Base-by-base conservation (phyloP, 345 rosid species). In the Acer yangbiense region DNA sequence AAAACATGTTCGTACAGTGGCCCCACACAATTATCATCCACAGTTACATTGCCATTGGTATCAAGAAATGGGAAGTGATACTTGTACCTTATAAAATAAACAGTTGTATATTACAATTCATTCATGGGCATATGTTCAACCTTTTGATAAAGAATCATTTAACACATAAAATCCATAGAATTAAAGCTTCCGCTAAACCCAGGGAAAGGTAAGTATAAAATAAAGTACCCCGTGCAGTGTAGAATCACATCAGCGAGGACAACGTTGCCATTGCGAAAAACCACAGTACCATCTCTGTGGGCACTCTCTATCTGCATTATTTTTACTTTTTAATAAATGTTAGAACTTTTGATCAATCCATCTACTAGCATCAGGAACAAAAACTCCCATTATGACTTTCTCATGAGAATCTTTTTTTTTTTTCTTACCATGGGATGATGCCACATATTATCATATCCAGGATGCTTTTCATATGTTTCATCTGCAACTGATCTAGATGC, bases 21-120 rank as follows among this genome's bases (percentile, higher is more conserved):
- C 0, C 90, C 96, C 0, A 93, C 93, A 62, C 96, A 84, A 71
- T 90, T 93, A 69, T 92, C 97, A 62, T 93, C 97, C 74, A 92
- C 86, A 0, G 84, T 85, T 80, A 93, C 92, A 78, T 69, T 78
- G 75, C 93, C 96, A 35, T 78, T 80, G 68, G 94, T 91, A 70
- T 90, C 93, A n/a, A 95, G 94, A 84, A 95, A 95, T 21, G 98
- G 97, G 79, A 91, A 91, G 82, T 88, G 89, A 83, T 93, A 93
- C 82, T 90, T 92, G 88, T 90, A 95, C 92, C 98, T 94, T 76
- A 3, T 35, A 39, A 29, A 77, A 73, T 55, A 61, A 48, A 13
- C 41, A 75, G 21, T 29, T 41, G 48, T 10, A 55, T 25, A 23
- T 68, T 12, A 80, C 17, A 7, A 69, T 75, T 20, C 7, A 65